Conservation (phyloP, 306 rosid genomes). For the Medicago truncatula region MtrunA17r5.0-ANR NC_053042.1:47362501-47363000, state of each 20-base stretch:
- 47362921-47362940: neutral
- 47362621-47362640: slow-evolving; percentile 7
- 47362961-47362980: slow-evolving; percentile 4
- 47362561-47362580: neutral
- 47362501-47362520: neutral
- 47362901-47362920: slow-evolving; percentile 4
- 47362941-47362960: neutral
- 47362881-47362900: slow-evolving; percentile 3
- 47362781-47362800: neutral
- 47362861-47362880: neutral
- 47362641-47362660: neutral
- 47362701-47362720: slow-evolving; percentile 2
- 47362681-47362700: neutral
- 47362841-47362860: slow-evolving; percentile 9
- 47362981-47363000: slow-evolving; percentile 2
- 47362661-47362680: slow-evolving; percentile 17
- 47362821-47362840: neutral
- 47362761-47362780: neutral
- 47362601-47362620: slow-evolving; percentile 15
- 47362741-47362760: neutral
- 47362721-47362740: slow-evolving; percentile 9
- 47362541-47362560: neutral
- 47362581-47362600: neutral
- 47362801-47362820: slow-evolving; percentile 1
- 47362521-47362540: neutral